Evolutionary conservation across 169 alveolate species (phyloP).

Genomic region (Babesia microti): DNA sequence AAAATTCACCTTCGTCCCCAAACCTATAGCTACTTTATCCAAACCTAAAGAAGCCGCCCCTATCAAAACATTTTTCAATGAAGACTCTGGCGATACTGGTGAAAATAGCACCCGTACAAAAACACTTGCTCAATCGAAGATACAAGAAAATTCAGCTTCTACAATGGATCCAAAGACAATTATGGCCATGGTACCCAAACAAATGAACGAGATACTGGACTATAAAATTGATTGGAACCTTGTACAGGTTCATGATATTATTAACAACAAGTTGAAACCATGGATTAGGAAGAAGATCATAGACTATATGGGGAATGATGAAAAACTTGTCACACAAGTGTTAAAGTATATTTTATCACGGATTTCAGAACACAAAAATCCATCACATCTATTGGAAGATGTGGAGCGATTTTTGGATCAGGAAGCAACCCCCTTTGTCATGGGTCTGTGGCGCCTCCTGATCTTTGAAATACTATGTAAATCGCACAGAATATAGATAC

Average conservation of each 20-base stretch:
- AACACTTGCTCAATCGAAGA: no score
- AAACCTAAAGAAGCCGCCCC: no score
- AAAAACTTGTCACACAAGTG: constrained; percentile 52
- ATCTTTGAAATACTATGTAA: constrained; percentile 41
- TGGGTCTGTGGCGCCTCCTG: constrained; percentile 60
- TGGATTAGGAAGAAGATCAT: constrained; percentile 61
- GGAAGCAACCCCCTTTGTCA: constrained; percentile 62
- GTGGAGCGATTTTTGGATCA: constrained; percentile 66
- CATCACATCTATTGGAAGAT: constrained; percentile 55
- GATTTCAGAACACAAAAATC: constrained; percentile 51
- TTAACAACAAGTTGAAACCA: constrained; percentile 51
- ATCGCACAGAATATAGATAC: neutral
- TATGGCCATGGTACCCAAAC: constrained; percentile 29
- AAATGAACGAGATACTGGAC: constrained; percentile 41
- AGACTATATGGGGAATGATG: constrained; percentile 74
- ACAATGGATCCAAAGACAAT: no score
- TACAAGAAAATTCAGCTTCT: no score
- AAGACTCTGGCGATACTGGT: no score
- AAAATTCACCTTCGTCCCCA: no score
- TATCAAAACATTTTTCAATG: no score
- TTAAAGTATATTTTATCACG: constrained; percentile 49
- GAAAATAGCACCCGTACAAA: no score
- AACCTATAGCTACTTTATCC: no score
- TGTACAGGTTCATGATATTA: constrained; percentile 26
- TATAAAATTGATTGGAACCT: constrained; percentile 54